A percentile compares a stretch with the other conserved stretches of the same genome.
Evolutionary conservation across 306 rosid species (phyloP).

Genomic region (Fagus crenata): DNA sequence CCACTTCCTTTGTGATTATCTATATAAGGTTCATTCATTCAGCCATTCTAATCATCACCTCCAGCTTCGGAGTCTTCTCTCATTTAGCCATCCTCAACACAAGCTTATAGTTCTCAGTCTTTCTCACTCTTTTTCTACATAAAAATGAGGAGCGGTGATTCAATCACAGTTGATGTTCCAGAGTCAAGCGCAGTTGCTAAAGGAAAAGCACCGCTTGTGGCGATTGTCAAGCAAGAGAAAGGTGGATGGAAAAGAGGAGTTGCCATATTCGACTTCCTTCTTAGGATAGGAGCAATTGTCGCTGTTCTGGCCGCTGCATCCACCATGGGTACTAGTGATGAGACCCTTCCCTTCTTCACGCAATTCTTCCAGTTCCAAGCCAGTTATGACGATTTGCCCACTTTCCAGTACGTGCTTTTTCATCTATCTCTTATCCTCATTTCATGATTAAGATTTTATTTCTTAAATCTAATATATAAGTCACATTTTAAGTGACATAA

Average conservation of each 20-base stretch:
- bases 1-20: constrained; percentile 11
- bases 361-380: constrained; percentile 94
- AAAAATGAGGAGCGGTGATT: constrained; percentile 54
- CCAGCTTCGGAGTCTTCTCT: constrained; percentile 2
- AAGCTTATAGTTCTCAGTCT: constrained; percentile 5
- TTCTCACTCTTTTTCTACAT: not conserved
- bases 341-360: constrained; percentile 87
- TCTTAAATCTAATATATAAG: not conserved
- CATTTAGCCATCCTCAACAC: constrained; percentile 9
- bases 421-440: not conserved
- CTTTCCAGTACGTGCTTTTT: constrained; percentile 60
- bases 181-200: constrained; percentile 46
- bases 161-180: constrained; percentile 50
- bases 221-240: constrained; percentile 18
- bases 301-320: constrained; percentile 70
- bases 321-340: constrained; percentile 69
- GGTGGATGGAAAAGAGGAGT: constrained; percentile 68
- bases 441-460: not conserved
- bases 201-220: constrained; percentile 43
- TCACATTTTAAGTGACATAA: too few species aligned
- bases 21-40: constrained; percentile 29
- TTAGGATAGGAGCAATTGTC: constrained; percentile 70
- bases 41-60: constrained; percentile 18
- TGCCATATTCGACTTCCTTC: constrained; percentile 61
- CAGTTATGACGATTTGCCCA: constrained; percentile 66